A percentile compares a stretch with the other conserved stretches of the same genome.
Conservation (phyloP, 495 filamentous ascomycete genomes). For the Massariosphaeria phaeospora region DNA sequence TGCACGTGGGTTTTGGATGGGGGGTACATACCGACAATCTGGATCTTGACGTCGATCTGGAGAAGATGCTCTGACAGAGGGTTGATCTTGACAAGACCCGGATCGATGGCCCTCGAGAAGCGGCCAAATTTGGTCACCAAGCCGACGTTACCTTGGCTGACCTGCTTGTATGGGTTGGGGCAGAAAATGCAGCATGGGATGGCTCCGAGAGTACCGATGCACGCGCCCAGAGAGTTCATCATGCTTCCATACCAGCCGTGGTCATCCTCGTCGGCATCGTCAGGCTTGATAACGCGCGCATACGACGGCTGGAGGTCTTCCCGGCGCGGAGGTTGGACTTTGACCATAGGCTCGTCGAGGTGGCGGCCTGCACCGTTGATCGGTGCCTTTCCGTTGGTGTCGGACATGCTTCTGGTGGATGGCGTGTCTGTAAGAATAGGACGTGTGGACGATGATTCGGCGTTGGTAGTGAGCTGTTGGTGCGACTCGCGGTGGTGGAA, state of each 20-base stretch:
- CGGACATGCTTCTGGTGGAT: slow-evolving; percentile 14
- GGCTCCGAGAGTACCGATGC: slow-evolving; percentile 76
- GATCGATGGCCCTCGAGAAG: slow-evolving; percentile 95
- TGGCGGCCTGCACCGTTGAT: slow-evolving; percentile 15
- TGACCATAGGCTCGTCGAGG: slow-evolving; percentile 49
- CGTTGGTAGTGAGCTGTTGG: background rate
- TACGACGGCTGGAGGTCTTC: slow-evolving; percentile 89
- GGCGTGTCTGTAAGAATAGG: slow-evolving; percentile 6
- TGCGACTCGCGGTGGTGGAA: background rate
- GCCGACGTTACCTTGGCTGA: slow-evolving; percentile 87
- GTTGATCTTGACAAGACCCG: slow-evolving; percentile 96
- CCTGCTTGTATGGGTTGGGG: slow-evolving; percentile 96
- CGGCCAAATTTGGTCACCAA: slow-evolving; percentile 93
- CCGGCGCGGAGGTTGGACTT: slow-evolving; percentile 72
- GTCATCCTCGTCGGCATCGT: slow-evolving; percentile 59
- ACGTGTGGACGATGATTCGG: slow-evolving; percentile 7
- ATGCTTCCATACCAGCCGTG: slow-evolving; percentile 90
- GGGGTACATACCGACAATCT: slow-evolving; percentile 69
- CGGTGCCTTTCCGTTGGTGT: slow-evolving; percentile 29
- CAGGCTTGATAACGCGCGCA: slow-evolving; percentile 66
- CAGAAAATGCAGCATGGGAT: slow-evolving; percentile 89
- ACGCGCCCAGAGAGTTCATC: slow-evolving; percentile 72
- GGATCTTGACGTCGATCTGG: slow-evolving; percentile 97
- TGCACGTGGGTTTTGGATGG: background rate
- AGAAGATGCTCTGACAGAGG: slow-evolving; percentile 85